Conservation (phyloP, 129 eudicot species). For the Centrapalus pauciflorus region DNA sequence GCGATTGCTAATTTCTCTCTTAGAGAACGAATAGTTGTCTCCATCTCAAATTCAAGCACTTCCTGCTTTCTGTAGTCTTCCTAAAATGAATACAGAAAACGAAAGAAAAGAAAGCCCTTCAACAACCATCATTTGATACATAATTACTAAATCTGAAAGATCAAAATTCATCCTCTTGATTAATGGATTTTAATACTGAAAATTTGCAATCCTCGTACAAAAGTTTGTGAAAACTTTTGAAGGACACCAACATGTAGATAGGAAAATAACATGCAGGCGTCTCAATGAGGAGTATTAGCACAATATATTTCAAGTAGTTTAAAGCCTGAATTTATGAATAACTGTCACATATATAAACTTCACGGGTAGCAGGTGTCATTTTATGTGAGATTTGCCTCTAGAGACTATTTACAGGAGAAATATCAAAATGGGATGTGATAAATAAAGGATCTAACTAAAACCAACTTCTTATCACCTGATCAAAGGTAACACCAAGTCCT, state of each 20-base stretch:
- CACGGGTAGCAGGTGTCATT: neutral
- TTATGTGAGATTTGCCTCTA: neutral
- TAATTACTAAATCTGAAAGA: no score
- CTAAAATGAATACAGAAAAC: constrained; percentile 30
- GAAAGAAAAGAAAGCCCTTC: no score
- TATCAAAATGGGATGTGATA: neutral
- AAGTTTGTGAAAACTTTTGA: neutral
- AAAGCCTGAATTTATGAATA: neutral
- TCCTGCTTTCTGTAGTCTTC: constrained; percentile 78
- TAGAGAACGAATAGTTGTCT: constrained; percentile 79
- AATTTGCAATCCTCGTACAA: neutral
- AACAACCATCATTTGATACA: neutral
- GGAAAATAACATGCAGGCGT: neutral
- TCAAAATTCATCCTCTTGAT: neutral
- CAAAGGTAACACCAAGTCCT: constrained; percentile 39
- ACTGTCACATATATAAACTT: neutral
- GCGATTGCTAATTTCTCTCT: constrained; percentile 63
- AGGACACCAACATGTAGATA: neutral
- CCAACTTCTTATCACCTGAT: constrained; percentile 49
- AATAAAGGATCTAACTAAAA: neutral
- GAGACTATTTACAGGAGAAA: neutral
- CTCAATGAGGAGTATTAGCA: neutral
- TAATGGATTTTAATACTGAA: neutral
- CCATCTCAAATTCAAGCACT: constrained; percentile 97
- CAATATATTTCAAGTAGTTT: neutral